These are phyloP conservation scores for Ogataea ganodermae DNA, from an alignment of 805 yeast species.

Conservation along the genomic window DNA sequence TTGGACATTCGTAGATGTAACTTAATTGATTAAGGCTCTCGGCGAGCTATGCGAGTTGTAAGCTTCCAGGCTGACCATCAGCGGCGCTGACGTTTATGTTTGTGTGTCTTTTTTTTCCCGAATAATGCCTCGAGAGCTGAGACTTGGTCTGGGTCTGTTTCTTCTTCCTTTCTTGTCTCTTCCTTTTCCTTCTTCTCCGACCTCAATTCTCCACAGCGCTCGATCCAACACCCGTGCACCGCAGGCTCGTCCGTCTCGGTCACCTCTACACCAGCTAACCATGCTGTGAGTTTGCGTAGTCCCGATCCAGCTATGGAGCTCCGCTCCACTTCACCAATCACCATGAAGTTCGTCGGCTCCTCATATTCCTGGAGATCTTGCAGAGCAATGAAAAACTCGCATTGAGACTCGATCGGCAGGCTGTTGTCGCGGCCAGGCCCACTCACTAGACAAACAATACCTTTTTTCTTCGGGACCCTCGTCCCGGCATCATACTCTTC, in stretches of 20 bases:
- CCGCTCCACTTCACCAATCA: constrained; percentile 27
- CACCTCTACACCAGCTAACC: constrained; percentile 22
- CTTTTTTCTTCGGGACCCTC: constrained; percentile 10
- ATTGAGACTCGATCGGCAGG: constrained; percentile 5
- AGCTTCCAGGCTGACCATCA: no score
- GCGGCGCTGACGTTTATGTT: constrained; percentile 2
- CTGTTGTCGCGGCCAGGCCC: constrained; percentile 5
- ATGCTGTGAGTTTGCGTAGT: constrained; percentile 11
- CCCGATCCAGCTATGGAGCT: constrained; percentile 4
- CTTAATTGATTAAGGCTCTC: constrained; percentile 8
- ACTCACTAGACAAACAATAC: constrained; percentile 22
- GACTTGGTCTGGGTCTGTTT: constrained; percentile 8
- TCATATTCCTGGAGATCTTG: constrained; percentile 19
- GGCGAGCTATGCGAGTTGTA: no score
- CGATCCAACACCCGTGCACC: constrained; percentile 20
- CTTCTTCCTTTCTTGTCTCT: neutral
- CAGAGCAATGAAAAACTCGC: constrained; percentile 30
- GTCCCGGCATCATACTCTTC: constrained; percentile 10
- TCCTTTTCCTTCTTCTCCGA: neutral
- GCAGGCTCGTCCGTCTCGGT: constrained; percentile 20
- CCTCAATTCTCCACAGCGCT: constrained; percentile 29
- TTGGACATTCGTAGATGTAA: constrained; percentile 34
- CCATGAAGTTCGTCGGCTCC: constrained; percentile 21
- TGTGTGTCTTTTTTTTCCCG: constrained; percentile 13
- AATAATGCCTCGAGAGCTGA: constrained; percentile 27